A percentile compares a stretch with the other conserved stretches of the same genome.
These are phyloP conservation scores for Dioscorea cayenensis DNA, from an alignment of 116 monocot species.

Conservation along the genomic window DNA sequence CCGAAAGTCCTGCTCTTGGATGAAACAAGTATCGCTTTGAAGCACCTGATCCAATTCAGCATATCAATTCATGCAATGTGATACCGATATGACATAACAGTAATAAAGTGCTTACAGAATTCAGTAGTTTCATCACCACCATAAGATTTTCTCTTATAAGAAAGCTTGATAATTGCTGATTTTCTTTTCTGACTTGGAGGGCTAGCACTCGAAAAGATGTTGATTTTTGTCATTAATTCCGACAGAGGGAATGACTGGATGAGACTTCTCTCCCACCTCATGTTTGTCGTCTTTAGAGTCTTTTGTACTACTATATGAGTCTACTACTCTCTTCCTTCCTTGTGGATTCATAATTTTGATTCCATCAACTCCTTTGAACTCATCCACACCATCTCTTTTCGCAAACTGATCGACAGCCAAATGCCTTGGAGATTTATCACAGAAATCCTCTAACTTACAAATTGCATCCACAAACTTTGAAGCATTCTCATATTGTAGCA, in stretches of 20 bases:
- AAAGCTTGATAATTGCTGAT: slow-evolving; percentile 59
- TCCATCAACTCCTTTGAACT: slow-evolving; percentile 3
- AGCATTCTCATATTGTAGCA: slow-evolving; percentile 50
- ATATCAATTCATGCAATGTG: neutral
- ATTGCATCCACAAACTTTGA: slow-evolving; percentile 51
- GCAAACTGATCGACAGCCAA: slow-evolving; percentile 43
- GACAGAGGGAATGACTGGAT: slow-evolving; percentile 34
- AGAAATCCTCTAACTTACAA: slow-evolving; percentile 33
- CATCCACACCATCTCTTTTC: slow-evolving; percentile 32
- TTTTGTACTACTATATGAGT: slow-evolving; percentile 27
- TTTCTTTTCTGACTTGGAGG: slow-evolving; percentile 39
- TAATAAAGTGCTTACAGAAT: slow-evolving; percentile 35
- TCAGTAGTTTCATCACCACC: slow-evolving; percentile 54
- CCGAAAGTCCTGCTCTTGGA: slow-evolving; percentile 33
- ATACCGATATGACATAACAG: neutral
- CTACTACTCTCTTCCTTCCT: slow-evolving; percentile 35
- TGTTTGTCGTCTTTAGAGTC: slow-evolving; percentile 25
- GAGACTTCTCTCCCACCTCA: slow-evolving; percentile 25
- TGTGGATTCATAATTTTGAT: slow-evolving; percentile 9
- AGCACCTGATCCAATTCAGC: slow-evolving; percentile 23
- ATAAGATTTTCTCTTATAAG: slow-evolving; percentile 59
- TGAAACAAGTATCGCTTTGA: slow-evolving; percentile 47
- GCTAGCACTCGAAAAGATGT: slow-evolving; percentile 14
- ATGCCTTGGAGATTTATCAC: slow-evolving; percentile 17
- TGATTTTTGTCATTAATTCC: slow-evolving; percentile 81